phyloP scores from a whole-genome alignment of 2,329 filamentous ascomycete species.

The Claviceps fusiformis region DNA sequence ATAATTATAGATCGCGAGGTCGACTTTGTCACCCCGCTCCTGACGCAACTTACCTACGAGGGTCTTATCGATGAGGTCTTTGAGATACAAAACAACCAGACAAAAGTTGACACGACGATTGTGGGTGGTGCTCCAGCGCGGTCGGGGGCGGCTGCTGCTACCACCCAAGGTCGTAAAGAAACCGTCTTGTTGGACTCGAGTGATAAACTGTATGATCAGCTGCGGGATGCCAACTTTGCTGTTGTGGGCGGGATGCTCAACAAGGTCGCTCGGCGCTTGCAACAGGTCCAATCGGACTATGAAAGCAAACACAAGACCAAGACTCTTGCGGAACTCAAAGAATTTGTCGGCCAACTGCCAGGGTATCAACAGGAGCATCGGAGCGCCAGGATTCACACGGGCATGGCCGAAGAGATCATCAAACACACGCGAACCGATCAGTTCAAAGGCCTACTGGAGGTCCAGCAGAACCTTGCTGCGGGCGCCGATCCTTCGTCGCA shows the following conservation, averaged over 20 bases:
- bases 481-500: conserved; percentile 81
- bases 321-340: conserved; percentile 78
- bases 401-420: conserved; percentile 88
- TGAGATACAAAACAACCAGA: conserved; percentile 81
- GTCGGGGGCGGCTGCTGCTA: conserved; percentile 40
- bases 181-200: conserved; percentile 82
- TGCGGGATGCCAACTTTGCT: conserved; percentile 89
- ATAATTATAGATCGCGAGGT: conserved; percentile 94
- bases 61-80: conserved; percentile 90
- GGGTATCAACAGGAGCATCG: conserved; percentile 88
- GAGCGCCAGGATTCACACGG: conserved; percentile 82
- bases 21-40: conserved; percentile 79
- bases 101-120: conserved; percentile 82
- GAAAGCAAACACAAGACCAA: conserved; percentile 82
- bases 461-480: conserved; percentile 89
- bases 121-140: conserved; percentile 63
- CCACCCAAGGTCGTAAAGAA: conserved; percentile 55
- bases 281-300: conserved; percentile 71
- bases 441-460: conserved; percentile 78
- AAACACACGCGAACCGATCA: conserved; percentile 80
- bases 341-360: conserved; percentile 89
- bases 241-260: conserved; percentile 83
- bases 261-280: conserved; percentile 75
- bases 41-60: conserved; percentile 94
- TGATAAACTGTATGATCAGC: conserved; percentile 75